phyloP scores from a whole-genome alignment of 1,284 basidiomycete species.

The Melampsora larici-populina region DNA sequence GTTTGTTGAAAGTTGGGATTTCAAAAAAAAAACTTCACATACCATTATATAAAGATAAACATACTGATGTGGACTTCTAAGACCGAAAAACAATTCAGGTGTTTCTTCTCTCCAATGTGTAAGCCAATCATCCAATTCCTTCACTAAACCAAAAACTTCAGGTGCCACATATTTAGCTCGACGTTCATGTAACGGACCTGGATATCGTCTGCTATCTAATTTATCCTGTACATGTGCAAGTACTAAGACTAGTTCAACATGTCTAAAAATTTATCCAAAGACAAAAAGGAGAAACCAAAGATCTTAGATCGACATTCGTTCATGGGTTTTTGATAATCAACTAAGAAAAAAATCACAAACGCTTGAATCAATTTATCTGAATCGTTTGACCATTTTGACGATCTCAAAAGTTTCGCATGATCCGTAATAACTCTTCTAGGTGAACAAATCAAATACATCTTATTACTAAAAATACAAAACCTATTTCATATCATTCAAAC shows the following conservation, averaged over 20 bases:
- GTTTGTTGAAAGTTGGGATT: neutral
- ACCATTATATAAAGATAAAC: constrained; percentile 22
- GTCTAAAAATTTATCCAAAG: neutral
- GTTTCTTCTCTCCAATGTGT: constrained; percentile 2
- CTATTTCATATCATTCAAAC: neutral
- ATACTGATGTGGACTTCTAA: constrained; percentile 17
- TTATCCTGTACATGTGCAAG: constrained; percentile 14
- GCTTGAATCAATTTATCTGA: constrained; percentile 19
- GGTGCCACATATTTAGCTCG: neutral
- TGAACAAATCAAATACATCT: constrained; percentile 36
- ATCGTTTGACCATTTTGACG: constrained; percentile 6
- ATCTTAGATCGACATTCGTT: too few relatives aligned
- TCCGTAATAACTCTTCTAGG: constrained; percentile 10
- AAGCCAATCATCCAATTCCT: constrained; percentile 14
- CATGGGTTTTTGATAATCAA: neutral
- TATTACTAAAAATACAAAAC: constrained; percentile 26
- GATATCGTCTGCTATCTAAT: constrained; percentile 9
- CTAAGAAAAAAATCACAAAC: neutral
- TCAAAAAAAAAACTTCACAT: neutral
- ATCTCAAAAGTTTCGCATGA: constrained; percentile 3
- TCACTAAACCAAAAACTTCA: neutral
- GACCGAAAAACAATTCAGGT: constrained; percentile 9
- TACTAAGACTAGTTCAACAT: constrained; percentile 13
- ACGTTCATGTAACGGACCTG: neutral
- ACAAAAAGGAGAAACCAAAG: neutral